These are phyloP conservation scores for Phallus indusiatus DNA, from an alignment of 768 basidiomycete genomes.

Conservation along the genomic window DNA sequence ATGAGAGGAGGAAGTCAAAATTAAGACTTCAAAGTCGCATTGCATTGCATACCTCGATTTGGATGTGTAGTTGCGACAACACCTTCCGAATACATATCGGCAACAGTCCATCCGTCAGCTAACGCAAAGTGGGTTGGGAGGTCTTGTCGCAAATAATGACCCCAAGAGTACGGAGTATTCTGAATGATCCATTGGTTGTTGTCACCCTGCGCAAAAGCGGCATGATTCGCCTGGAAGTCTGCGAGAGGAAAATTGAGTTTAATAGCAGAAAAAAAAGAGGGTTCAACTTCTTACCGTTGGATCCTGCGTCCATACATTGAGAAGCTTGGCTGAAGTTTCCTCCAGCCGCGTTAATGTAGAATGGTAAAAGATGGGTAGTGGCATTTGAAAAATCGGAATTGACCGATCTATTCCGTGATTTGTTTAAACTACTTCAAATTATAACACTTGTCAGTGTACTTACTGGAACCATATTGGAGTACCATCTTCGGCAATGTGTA, in stretches of 20 bases:
- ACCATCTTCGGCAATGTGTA: conserved; percentile 7
- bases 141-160: conserved; percentile 11
- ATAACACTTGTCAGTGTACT: neutral
- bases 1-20: neutral
- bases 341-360: conserved; percentile 11
- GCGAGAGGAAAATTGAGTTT: neutral
- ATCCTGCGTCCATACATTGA: conserved; percentile 12
- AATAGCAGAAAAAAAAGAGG: neutral
- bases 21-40: neutral
- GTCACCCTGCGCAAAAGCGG: conserved; percentile 6
- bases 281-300: conserved; percentile 7
- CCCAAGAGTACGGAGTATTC: conserved; percentile 9
- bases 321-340: conserved; percentile 5
- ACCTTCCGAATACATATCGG: conserved; percentile 12
- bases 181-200: conserved; percentile 12
- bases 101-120: conserved; percentile 12
- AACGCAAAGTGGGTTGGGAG: conserved; percentile 12
- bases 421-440: neutral
- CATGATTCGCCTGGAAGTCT: conserved; percentile 8
- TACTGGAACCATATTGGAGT: conserved; percentile 9
- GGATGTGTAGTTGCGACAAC: conserved; percentile 9
- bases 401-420: neutral
- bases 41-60: neutral
- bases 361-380: conserved; percentile 7
- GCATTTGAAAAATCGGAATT: neutral